Base-by-base conservation (phyloP, 1,284 basidiomycete genomes). In the Abortiporus biennis region DNA sequence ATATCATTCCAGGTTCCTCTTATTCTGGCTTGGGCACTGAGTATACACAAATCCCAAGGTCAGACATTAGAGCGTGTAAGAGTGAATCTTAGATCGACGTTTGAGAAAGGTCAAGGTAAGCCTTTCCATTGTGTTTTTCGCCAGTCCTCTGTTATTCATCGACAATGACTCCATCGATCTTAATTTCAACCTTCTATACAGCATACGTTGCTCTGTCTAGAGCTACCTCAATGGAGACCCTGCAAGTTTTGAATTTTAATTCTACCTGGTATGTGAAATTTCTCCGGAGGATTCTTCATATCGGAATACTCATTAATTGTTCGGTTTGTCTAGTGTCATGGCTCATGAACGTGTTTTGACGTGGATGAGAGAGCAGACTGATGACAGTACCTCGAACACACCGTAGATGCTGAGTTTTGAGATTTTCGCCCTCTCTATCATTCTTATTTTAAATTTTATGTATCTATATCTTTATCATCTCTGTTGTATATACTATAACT, bases 21-120 rank as follows among this genome's bases (percentile, higher is more conserved):
- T 17, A 90, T 91, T 40, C 67, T 90, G 2, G 79, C 86, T 0
- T 90, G 85, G 84, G 85, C 88, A 1, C 65, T 88, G 55, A 87
- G 85, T 44, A 81, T 93, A 17, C 91, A 92, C 62, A 93, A 94
- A 59, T 82, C 83, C 2, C 90, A 92, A 57, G 88, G 88, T 0
- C 88, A 91, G 59, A 92, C 84, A 0, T 61, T 93, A 15, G 76
- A 89, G 42, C 70, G 88, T 12, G 86, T 92, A 15, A 79, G 78
- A 46, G 78, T 89, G 1, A 74, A 88, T 54, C 65, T 89, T 16
- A 55, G 55, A 21, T 66, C 70, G 29, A 79, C 71, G 0, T 91
- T 95, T 61, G 91, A 93, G 62, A 88, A 84, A 51, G 90, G 90
- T 16, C 80, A 85, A 73, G 78, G 80, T 78, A 32, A 35, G n/a